These are phyloP conservation scores for Oxytropis ochrocephala DNA, from an alignment of 306 rosid species.

Conservation along the genomic window DNA sequence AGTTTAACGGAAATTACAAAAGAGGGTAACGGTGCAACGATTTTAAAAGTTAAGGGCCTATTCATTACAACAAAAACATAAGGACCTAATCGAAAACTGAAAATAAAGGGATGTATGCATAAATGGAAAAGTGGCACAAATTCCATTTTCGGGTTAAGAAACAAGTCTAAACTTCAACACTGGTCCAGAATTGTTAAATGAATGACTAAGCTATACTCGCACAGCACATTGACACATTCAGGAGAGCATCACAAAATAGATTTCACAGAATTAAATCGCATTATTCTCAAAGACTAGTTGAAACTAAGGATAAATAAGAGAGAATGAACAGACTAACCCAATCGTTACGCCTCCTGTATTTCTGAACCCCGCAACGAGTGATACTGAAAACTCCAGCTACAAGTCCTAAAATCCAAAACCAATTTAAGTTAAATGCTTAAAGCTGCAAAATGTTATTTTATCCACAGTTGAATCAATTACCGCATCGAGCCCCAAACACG, in stretches of 20 bases:
- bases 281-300: not conserved
- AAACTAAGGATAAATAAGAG: not conserved
- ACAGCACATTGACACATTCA: not conserved
- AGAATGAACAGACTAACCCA: conserved; percentile 48
- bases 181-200: not conserved
- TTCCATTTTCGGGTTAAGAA: not conserved
- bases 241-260: not conserved
- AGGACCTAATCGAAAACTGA: too few species aligned
- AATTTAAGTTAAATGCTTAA: not conserved
- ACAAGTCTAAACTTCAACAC: not conserved
- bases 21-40: too few species aligned
- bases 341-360: conserved; percentile 56
- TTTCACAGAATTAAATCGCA: not conserved
- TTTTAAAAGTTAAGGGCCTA: too few species aligned
- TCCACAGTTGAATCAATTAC: conserved; percentile 28
- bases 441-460: not conserved
- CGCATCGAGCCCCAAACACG: conserved; percentile 50
- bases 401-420: conserved; percentile 44
- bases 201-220: not conserved
- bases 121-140: not conserved
- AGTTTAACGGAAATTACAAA: too few species aligned
- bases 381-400: conserved; percentile 53
- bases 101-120: not conserved
- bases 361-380: conserved; percentile 63
- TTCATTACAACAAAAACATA: too few species aligned